Percentiles rank a stretch among this genome's conserved stretches.
phyloP scores from a whole-genome alignment of 225 moss, liverwort and hornwort genomes.

The Marchantia paleacea region DNA sequence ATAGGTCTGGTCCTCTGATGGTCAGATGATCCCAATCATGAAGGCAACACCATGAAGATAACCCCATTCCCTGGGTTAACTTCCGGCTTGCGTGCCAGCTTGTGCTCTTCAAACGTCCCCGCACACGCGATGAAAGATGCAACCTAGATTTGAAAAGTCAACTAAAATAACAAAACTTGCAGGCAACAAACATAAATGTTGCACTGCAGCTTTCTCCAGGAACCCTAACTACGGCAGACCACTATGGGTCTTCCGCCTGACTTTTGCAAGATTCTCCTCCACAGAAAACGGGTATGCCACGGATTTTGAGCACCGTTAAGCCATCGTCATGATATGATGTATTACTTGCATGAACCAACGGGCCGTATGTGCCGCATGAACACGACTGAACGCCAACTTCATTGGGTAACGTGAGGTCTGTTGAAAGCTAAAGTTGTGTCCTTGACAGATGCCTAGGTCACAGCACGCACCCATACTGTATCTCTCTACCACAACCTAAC shows the following conservation, averaged over 20 bases:
- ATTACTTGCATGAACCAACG: neutral
- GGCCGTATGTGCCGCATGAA: neutral
- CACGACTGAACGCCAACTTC: neutral
- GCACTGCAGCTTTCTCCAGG: neutral
- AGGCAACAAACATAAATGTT: neutral
- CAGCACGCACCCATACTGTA: no score
- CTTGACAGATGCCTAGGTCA: neutral
- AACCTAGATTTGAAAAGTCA: neutral
- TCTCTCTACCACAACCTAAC: constrained; percentile 4
- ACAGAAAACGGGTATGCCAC: neutral
- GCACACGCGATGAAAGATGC: neutral
- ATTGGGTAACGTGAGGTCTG: neutral
- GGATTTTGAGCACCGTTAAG: neutral
- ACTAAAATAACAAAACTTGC: neutral
- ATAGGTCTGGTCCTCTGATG: no score
- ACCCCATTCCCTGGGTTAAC: neutral
- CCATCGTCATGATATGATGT: neutral
- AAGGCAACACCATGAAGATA: neutral
- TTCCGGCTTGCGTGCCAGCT: neutral
- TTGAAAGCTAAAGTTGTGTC: neutral
- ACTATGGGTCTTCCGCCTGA: no score
- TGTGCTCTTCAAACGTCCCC: neutral
- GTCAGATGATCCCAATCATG: no score
- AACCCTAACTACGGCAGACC: constrained; percentile 2
- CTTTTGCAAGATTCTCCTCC: neutral